Percentiles rank a stretch among this genome's conserved stretches.
These are phyloP conservation scores for Starmerella bombicola DNA, from an alignment of 805 yeast species.

Conservation along the genomic window DNA sequence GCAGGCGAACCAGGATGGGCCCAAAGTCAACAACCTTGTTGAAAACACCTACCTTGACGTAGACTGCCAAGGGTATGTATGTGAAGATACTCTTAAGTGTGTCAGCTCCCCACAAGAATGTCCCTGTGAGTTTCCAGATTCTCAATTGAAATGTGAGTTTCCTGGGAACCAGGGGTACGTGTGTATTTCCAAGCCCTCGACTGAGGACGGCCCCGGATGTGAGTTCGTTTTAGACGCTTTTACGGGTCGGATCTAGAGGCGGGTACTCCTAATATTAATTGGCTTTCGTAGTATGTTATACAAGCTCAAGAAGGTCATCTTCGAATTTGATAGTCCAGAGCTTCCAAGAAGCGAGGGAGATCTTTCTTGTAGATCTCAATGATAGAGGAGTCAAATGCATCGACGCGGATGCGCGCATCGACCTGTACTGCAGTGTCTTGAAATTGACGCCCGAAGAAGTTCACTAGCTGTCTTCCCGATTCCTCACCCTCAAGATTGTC, in stretches of 20 bases:
- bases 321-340: conserved; percentile 38
- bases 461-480: conserved; percentile 28
- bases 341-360: conserved; percentile 73
- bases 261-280: neutral
- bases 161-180: conserved; percentile 55
- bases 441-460: conserved; percentile 82
- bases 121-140: conserved; percentile 81
- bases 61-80: conserved; percentile 54
- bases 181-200: conserved; percentile 75
- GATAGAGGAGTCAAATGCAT: conserved; percentile 88
- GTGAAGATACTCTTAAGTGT: conserved; percentile 74
- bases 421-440: conserved; percentile 75
- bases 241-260: conserved; percentile 37
- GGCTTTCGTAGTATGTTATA: too few relatives aligned
- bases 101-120: conserved; percentile 59
- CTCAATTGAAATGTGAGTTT: conserved; percentile 67
- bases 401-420: conserved; percentile 80
- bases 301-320: neutral
- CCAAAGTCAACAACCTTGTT: conserved; percentile 10
- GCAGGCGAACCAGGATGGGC: conserved; percentile 24
- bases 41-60: conserved; percentile 23
- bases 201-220: conserved; percentile 49
- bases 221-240: conserved; percentile 71
- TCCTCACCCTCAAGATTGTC: conserved; percentile 24
- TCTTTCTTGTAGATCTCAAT: conserved; percentile 85